Percentiles rank a stretch among this genome's conserved stretches.
Conservation (phyloP, 805 yeast genomes). For the Kregervanrija pseudodelftensis region DNA sequence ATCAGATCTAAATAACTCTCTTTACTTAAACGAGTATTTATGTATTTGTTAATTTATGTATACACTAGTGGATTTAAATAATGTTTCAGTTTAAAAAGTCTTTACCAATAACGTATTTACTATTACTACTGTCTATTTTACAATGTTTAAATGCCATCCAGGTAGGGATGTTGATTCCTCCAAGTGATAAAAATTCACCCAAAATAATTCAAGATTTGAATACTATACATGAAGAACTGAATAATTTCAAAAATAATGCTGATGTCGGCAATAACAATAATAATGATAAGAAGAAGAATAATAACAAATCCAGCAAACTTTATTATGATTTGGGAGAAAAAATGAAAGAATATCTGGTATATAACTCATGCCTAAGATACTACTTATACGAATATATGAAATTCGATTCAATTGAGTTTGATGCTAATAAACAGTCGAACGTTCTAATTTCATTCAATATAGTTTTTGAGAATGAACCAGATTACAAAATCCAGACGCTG, state of each 20-base stretch:
- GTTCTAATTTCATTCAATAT: slow-evolving; percentile 19
- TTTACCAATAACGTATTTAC: too few relatives aligned
- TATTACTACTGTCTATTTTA: too few relatives aligned
- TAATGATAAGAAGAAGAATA: background rate
- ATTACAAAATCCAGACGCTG: slow-evolving; percentile 16
- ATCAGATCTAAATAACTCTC: too few relatives aligned
- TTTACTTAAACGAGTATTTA: too few relatives aligned
- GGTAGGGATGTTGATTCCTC: slow-evolving; percentile 4
- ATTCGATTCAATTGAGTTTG: slow-evolving; percentile 2
- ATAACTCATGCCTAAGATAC: slow-evolving; percentile 13
- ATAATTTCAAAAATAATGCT: background rate
- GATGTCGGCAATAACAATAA: background rate
- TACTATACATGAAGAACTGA: slow-evolving; percentile 3
- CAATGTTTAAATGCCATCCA: too few relatives aligned
- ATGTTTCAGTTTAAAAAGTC: too few relatives aligned
- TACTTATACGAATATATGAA: slow-evolving; percentile 9
- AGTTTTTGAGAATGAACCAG: slow-evolving; percentile 10
- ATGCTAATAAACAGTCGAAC: background rate
- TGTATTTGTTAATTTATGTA: too few relatives aligned
- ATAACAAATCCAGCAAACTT: background rate
- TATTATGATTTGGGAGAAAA: background rate
- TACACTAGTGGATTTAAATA: too few relatives aligned
- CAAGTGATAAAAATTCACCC: background rate
- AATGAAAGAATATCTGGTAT: slow-evolving; percentile 4
- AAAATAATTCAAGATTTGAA: slow-evolving; percentile 3